Conservation (phyloP, 2,329 filamentous ascomycete species). For the Alternaria gansuensis region DNA sequence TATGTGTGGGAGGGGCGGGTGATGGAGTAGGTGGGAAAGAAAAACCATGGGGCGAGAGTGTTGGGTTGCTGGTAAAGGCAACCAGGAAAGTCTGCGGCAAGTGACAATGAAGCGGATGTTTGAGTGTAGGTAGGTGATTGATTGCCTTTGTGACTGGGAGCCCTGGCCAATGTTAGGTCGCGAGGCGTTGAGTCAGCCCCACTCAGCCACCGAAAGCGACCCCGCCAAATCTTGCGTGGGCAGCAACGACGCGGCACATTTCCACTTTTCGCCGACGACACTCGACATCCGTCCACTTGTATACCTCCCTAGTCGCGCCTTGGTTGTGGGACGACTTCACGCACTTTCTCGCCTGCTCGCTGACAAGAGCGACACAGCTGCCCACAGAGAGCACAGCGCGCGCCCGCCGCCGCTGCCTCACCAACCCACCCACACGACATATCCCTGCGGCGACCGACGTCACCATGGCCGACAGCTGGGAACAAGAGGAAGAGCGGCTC, state of each 20-base stretch:
- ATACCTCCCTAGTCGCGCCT: slow-evolving; percentile 19
- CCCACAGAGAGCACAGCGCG: background rate
- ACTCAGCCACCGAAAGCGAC: slow-evolving; percentile 27
- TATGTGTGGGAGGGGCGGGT: slow-evolving; percentile 5
- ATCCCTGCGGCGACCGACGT: slow-evolving; percentile 23
- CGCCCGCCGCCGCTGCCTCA: slow-evolving; percentile 5
- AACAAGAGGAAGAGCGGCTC: slow-evolving; percentile 88
- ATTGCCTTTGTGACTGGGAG: slow-evolving; percentile 24
- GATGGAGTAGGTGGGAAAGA: slow-evolving; percentile 1
- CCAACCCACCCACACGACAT: slow-evolving; percentile 14
- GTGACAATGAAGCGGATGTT: slow-evolving; percentile 4
- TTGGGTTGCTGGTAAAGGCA: slow-evolving; percentile 1
- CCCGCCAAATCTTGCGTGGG: slow-evolving; percentile 34
- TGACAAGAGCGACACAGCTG: background rate
- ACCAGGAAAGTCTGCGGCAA: background rate
- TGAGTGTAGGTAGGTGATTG: slow-evolving; percentile 19
- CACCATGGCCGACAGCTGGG: slow-evolving; percentile 87
- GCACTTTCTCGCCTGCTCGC: background rate
- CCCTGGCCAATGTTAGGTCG: slow-evolving; percentile 40
- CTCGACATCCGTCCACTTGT: slow-evolving; percentile 13
- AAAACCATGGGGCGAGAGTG: slow-evolving; percentile 11
- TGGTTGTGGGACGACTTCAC: slow-evolving; percentile 11
- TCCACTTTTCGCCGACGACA: slow-evolving; percentile 33
- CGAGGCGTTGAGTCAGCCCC: slow-evolving; percentile 31
- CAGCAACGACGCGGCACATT: slow-evolving; percentile 36